phyloP scores from a whole-genome alignment of 2,329 filamentous ascomycete species.

The Pestalotiopsis fici region DNA sequence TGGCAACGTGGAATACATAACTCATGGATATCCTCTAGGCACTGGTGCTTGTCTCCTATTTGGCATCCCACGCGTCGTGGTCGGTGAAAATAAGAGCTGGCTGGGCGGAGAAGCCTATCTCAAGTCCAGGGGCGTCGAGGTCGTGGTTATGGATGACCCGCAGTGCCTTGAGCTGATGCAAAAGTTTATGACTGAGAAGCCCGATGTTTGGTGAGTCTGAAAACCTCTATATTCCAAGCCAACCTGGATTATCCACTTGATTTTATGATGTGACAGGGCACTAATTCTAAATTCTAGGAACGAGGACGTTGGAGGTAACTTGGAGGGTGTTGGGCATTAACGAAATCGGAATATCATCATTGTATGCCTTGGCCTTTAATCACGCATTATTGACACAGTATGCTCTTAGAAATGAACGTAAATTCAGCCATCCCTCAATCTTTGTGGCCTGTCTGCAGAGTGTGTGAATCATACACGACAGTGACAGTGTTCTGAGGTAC shows the following conservation, averaged over 20 bases:
- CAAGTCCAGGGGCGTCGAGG: slow-evolving; percentile 67
- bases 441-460: too few relatives aligned
- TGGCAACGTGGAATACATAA: too few relatives aligned
- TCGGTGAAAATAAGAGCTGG: slow-evolving; percentile 78
- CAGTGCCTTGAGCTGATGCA: slow-evolving; percentile 71
- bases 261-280: background rate
- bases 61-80: slow-evolving; percentile 71
- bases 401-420: too few relatives aligned
- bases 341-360: background rate
- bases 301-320: slow-evolving; percentile 2
- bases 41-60: slow-evolving; percentile 78
- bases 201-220: slow-evolving; percentile 65
- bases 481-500: too few relatives aligned
- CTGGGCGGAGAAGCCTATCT: slow-evolving; percentile 73
- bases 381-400: too few relatives aligned
- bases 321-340: background rate
- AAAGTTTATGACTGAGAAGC: slow-evolving; percentile 71
- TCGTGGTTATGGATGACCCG: slow-evolving; percentile 67
- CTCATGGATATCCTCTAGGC: slow-evolving; percentile 23
- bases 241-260: too few relatives aligned
- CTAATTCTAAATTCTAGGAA: background rate
- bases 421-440: too few relatives aligned
- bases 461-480: too few relatives aligned
- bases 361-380: too few relatives aligned
- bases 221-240: background rate